Base-by-base conservation (phyloP, 2,329 filamentous ascomycete species). In the Monosporascus sp. region DNA sequence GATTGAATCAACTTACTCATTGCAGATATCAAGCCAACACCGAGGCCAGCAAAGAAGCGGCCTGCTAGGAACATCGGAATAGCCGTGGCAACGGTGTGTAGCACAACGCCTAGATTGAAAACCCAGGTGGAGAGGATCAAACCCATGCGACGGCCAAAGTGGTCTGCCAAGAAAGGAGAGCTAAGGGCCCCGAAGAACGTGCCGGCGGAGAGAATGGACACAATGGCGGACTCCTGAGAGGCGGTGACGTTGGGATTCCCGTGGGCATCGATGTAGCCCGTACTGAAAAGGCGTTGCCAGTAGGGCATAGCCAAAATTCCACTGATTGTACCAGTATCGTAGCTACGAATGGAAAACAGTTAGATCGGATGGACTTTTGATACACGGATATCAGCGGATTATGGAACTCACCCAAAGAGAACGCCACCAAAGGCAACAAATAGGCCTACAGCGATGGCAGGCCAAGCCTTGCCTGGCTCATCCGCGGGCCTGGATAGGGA, bases 181-280 rank as follows among this genome's bases (percentile, higher is more conserved):
- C 66, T 69, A 20, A 91, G 76, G 15, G 87, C 81, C 41, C 88
- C 88, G 58, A 90, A 85, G 71, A 91, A 91, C 34, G 88, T 90
- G 53, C 88, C 88, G 31, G 84, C 85, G 1, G 86, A 90, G 18
- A 91, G 78, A 59, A 90, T 90, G 6, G 87, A 89, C 37, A 89
- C 86, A 54, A 88, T 83, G 41, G 83, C 74, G 0, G 85, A 86
- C 45, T 81, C 75, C 57, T 83, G 76, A 1, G 74, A 71, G 1
- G 85, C 73, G 2, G 75, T 75, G 31, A 85, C 67, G 55, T 76
- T 72, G 6, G 64, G 70, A 6, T 74, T 60, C 8, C 76, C 75
- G 0, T 68, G 38, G 11, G 70, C 52, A 56, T 81, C 72, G 31
- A 59, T 52, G 59, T 77, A 77, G 17, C 79, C 80, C 0, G 79